phyloP scores from a whole-genome alignment of 1,284 basidiomycete species.

The Microbotryum silenes-acaulis region DNA sequence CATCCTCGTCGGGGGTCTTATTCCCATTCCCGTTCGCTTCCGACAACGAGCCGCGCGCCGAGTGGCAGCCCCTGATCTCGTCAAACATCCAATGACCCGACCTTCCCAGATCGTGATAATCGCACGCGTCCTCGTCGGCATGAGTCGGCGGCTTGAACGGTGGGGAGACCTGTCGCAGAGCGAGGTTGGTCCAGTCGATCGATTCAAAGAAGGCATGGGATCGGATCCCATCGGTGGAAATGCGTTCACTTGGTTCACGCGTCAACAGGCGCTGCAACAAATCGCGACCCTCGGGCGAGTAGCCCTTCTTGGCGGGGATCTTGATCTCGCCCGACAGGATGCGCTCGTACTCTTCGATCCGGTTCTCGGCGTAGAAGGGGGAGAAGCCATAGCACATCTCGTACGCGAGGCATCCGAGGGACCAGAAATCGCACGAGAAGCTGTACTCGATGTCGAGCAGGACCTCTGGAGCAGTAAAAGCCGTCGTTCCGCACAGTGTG shows the following conservation, averaged over 20 bases:
- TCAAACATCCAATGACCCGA: conserved; percentile 21
- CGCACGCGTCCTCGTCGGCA: conserved; percentile 27
- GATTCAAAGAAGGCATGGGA: conserved; percentile 25
- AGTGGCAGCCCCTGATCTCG: conserved; percentile 15
- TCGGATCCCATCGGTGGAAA: conserved; percentile 17
- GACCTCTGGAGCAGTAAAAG: conserved; percentile 39
- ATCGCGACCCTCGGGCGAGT: conserved; percentile 20
- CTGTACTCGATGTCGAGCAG: conserved; percentile 42
- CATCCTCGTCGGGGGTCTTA: conserved; percentile 2
- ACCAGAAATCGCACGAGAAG: conserved; percentile 43
- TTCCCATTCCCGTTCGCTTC: background rate
- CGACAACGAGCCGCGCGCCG: background rate
- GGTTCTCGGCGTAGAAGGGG: conserved; percentile 43
- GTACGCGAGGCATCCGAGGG: conserved; percentile 39
- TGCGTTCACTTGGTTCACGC: conserved; percentile 18
- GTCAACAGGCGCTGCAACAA: conserved; percentile 26
- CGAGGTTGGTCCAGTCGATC: conserved; percentile 23
- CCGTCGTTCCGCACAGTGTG: conserved; percentile 44
- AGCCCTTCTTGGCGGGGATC: conserved; percentile 36
- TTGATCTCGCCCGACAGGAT: conserved; percentile 43
- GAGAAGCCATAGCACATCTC: conserved; percentile 45
- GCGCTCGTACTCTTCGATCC: conserved; percentile 39
- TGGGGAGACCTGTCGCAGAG: conserved; percentile 19
- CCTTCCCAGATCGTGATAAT: conserved; percentile 14
- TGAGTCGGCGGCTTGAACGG: conserved; percentile 26